phyloP scores from a whole-genome alignment of 148 eudicot genomes.

The Arbutus unedo region DNA sequence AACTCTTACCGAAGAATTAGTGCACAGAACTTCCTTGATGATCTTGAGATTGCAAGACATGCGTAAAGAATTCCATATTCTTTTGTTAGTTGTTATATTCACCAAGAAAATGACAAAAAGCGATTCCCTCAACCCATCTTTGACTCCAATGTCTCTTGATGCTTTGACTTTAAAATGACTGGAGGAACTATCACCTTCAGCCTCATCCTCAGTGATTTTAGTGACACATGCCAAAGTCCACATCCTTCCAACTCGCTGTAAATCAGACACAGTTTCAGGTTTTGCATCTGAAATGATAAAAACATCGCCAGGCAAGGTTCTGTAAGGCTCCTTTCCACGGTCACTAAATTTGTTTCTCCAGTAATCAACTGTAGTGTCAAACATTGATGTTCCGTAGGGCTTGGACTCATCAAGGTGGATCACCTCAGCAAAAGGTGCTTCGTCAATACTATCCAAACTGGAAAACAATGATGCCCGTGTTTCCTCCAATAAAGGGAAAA shows the following conservation, averaged over 20 bases:
- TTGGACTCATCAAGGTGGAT: slow-evolving; percentile 21
- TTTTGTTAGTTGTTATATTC: slow-evolving; percentile 44
- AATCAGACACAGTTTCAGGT: slow-evolving; percentile 43
- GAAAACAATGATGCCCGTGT: slow-evolving; percentile 54
- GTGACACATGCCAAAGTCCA: slow-evolving; percentile 49
- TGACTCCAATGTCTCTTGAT: slow-evolving; percentile 25
- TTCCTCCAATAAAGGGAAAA: slow-evolving; percentile 67
- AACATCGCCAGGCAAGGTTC: slow-evolving; percentile 67
- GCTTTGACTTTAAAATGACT: slow-evolving; percentile 35
- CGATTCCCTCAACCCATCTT: slow-evolving; percentile 25
- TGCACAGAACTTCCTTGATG: slow-evolving; percentile 32
- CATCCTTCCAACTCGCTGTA: slow-evolving; percentile 34
- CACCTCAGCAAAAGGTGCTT: slow-evolving; percentile 65
- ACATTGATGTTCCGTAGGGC: slow-evolving; percentile 4
- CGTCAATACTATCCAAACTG: slow-evolving; percentile 40
- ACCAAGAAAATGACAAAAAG: slow-evolving; percentile 48
- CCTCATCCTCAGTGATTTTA: slow-evolving; percentile 26
- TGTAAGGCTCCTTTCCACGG: slow-evolving; percentile 54
- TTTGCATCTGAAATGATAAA: slow-evolving; percentile 39
- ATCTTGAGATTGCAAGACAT: slow-evolving; percentile 34
- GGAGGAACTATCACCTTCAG: slow-evolving; percentile 26
- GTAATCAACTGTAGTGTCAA: slow-evolving; percentile 39
- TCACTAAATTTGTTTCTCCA: slow-evolving; percentile 58
- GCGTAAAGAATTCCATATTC: slow-evolving; percentile 59
- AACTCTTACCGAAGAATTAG: slow-evolving; percentile 30